phyloP scores from a whole-genome alignment of 164 flowering plant genomes.

The Cinnamomum micranthum region DNA sequence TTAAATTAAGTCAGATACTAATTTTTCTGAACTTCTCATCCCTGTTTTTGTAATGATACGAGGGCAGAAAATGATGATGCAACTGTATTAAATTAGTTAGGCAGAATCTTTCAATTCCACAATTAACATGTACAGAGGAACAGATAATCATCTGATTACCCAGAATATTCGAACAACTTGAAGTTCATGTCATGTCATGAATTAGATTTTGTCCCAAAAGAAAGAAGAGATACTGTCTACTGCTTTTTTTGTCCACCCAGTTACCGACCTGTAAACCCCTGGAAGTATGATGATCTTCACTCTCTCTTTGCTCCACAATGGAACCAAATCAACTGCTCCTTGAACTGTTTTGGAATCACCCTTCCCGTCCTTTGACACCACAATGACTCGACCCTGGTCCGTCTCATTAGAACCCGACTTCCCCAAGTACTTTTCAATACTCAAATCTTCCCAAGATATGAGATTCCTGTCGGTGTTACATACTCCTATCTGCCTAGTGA shows the following conservation, averaged over 20 bases:
- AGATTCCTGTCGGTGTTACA: slow-evolving; percentile 5
- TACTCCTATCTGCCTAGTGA: slow-evolving; percentile 1
- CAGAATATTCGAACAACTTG: too few species aligned
- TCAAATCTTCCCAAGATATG: slow-evolving; percentile 71
- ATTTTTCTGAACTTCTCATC: neutral
- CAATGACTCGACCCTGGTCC: slow-evolving; percentile 30
- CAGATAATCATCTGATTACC: too few species aligned
- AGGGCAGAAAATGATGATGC: neutral
- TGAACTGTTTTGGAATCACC: slow-evolving; percentile 67
- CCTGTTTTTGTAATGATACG: neutral
- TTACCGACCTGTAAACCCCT: slow-evolving; percentile 72
- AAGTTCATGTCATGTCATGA: too few species aligned
- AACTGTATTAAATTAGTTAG: neutral
- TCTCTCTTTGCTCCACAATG: slow-evolving; percentile 39
- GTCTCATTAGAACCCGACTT: slow-evolving; percentile 8
- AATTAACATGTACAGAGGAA: too few species aligned
- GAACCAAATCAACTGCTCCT: slow-evolving; percentile 78
- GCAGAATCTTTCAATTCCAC: neutral
- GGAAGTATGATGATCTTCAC: slow-evolving; percentile 66
- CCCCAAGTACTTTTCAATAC: slow-evolving; percentile 13
- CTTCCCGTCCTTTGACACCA: slow-evolving; percentile 62
- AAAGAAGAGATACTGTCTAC: neutral
- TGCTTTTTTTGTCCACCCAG: neutral
- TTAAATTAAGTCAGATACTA: neutral
- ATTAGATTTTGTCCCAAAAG: neutral